Evolutionary conservation across 352 stramenopile genomes (phyloP).

Genomic region (Phytophthora citricola): DNA sequence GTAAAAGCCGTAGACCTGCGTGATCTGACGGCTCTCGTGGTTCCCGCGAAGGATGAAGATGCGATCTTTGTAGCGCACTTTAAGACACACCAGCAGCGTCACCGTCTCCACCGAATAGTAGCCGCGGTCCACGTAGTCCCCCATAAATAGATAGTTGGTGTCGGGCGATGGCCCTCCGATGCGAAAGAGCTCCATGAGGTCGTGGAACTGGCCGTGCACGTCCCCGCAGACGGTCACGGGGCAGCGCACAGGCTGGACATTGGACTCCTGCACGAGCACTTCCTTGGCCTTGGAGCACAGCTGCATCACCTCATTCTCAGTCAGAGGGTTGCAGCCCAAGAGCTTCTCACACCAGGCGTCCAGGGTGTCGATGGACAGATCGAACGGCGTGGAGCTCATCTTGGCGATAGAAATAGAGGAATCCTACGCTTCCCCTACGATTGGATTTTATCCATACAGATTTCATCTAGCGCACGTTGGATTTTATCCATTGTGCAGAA

Average conservation of each 20-base stretch:
- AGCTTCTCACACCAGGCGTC: conserved; percentile 96
- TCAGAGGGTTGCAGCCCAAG: conserved; percentile 93
- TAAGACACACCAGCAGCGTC: conserved; percentile 84
- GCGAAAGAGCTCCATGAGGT: conserved; percentile 97
- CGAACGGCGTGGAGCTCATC: conserved; percentile 67
- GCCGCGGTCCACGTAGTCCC: conserved; percentile 89
- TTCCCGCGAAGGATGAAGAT: conserved; percentile 87
- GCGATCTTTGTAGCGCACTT: conserved; percentile 89
- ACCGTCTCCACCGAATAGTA: conserved; percentile 90
- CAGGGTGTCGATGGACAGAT: conserved; percentile 88
- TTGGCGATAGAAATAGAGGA: conserved; percentile 12
- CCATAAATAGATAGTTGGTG: conserved; percentile 83
- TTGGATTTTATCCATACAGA: too few species aligned
- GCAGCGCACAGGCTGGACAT: conserved; percentile 96
- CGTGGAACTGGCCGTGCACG: conserved; percentile 98
- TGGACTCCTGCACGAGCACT: conserved; percentile 97
- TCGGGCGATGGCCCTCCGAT: conserved; percentile 90
- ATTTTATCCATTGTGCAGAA: too few species aligned
- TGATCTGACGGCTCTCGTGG: conserved; percentile 86
- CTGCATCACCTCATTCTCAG: conserved; percentile 95
- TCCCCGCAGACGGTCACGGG: conserved; percentile 99
- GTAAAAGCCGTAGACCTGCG: conserved; percentile 87
- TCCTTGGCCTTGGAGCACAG: conserved; percentile 96
- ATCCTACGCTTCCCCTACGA: conserved; percentile 6
- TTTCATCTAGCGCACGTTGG: too few species aligned